Base-by-base conservation (phyloP, 1,139 yeast species). In the Wickerhamomyces sp. region DNA sequence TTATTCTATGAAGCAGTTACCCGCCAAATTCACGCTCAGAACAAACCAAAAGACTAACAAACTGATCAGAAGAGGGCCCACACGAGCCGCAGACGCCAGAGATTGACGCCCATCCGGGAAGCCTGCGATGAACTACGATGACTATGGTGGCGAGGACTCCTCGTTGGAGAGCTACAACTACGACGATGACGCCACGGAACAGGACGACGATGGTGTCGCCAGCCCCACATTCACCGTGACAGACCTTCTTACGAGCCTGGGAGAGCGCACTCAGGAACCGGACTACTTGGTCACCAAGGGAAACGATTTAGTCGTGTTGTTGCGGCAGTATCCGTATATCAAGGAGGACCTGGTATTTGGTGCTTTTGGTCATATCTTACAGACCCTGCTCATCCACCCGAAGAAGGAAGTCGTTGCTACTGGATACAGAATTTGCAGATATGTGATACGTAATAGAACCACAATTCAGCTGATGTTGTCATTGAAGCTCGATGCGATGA, bases 341-440 rank as follows among this genome's bases (percentile, higher is more conserved):
- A 75, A 79, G 50, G 65, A 72, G 32, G 94, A 87, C 39, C 62
- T 87, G 22, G 78, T 75, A 3, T 58, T 86, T 35, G 67, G 76
- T 19, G 75, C 78, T 5, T 74, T 86, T 33, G 67, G 85, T 28
- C 66, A 66, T 39, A 68, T 77, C 31, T 66, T 88, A 16, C 81
- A 77, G 47, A 70, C 71, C 27, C 66, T 87, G 58, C 59, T 88
- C 16, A 63, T 75, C 30, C 78, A 75, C 48, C 62, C 62, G 5
- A 70, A 74, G 28, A 70, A 82, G 20, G 81, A 78, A 42, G 83
- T 85, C 1, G 67, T 79, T 13, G 83, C 91, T 1, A 72, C 86
- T 5, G 95, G 91, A 0, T 87, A 78, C 56, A 66, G 94, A 33
- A 69, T 88, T 3, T 70, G 87, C 22, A 64, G 96, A 16, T 72